Percentiles rank a stretch among this genome's conserved stretches.
These are phyloP conservation scores for Arthroderma sp. DNA, from an alignment of 2,329 filamentous ascomycete species.

Conservation along the genomic window DNA sequence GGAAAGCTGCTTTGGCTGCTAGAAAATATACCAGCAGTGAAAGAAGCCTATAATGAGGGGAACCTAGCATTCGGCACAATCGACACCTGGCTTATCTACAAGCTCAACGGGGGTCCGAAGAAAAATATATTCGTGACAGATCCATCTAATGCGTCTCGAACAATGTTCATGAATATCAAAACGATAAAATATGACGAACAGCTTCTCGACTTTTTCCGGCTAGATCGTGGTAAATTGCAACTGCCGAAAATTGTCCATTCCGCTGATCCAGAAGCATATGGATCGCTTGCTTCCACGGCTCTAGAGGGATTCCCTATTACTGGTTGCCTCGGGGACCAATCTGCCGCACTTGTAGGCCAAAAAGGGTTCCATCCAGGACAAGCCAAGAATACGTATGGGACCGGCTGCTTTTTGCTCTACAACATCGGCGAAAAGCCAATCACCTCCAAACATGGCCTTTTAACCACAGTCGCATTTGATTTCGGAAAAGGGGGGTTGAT, in stretches of 20 bases:
- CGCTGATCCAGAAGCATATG: slow-evolving; percentile 44
- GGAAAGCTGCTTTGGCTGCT: slow-evolving; percentile 78
- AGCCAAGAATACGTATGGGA: slow-evolving; percentile 87
- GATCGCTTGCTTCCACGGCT: slow-evolving; percentile 20
- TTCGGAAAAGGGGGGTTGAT: slow-evolving; percentile 43
- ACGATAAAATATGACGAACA: slow-evolving; percentile 67
- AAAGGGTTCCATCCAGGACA: slow-evolving; percentile 69
- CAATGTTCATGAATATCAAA: slow-evolving; percentile 87
- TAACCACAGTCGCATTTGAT: slow-evolving; percentile 77
- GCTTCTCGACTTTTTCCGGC: slow-evolving; percentile 65
- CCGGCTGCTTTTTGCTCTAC: slow-evolving; percentile 78
- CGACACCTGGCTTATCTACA: slow-evolving; percentile 78
- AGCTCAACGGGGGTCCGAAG: slow-evolving; percentile 57
- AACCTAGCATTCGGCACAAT: slow-evolving; percentile 74
- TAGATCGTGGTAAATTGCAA: slow-evolving; percentile 53
- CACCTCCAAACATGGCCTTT: slow-evolving; percentile 66
- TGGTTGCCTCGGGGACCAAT: slow-evolving; percentile 77
- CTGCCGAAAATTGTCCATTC: slow-evolving; percentile 77
- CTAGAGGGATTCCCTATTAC: slow-evolving; percentile 43
- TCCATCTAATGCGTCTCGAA: slow-evolving; percentile 77
- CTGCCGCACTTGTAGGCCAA: slow-evolving; percentile 75
- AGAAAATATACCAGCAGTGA: slow-evolving; percentile 55
- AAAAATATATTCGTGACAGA: slow-evolving; percentile 68
- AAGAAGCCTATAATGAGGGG: slow-evolving; percentile 62
- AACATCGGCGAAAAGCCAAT: slow-evolving; percentile 78